phyloP scores from a whole-genome alignment of 2,329 filamentous ascomycete species.

The Biscogniauxia marginata region DNA sequence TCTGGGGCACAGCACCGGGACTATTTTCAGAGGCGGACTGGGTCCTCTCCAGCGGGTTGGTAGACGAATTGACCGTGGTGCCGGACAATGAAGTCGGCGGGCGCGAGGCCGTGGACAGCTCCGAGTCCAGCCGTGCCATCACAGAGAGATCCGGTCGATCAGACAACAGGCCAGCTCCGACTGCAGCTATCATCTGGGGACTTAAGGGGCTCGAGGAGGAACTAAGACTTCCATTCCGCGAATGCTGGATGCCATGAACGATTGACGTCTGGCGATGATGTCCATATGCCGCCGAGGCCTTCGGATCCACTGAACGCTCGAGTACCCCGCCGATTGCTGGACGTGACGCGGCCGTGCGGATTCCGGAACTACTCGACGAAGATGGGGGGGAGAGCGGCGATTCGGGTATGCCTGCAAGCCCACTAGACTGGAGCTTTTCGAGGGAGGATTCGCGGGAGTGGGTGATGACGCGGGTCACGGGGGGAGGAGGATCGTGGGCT shows the following conservation, averaged over 20 bases:
- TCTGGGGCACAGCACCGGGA: slow-evolving; percentile 43
- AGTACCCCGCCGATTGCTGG: slow-evolving; percentile 41
- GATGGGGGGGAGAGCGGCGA: slow-evolving; percentile 29
- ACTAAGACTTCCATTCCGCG: slow-evolving; percentile 83
- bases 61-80: slow-evolving; percentile 34
- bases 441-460: slow-evolving; percentile 60
- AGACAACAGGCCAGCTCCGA: slow-evolving; percentile 52
- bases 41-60: slow-evolving; percentile 43
- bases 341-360: slow-evolving; percentile 43
- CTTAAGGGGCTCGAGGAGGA: slow-evolving; percentile 81
- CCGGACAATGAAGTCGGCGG: slow-evolving; percentile 50
- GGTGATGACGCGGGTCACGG: slow-evolving; percentile 38
- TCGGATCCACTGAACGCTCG: slow-evolving; percentile 56
- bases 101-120: slow-evolving; percentile 39
- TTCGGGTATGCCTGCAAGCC: slow-evolving; percentile 32
- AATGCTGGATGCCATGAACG: slow-evolving; percentile 93
- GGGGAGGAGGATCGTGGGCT: slow-evolving; percentile 38
- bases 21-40: slow-evolving; percentile 47
- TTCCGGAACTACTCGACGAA: slow-evolving; percentile 36
- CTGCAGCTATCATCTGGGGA: slow-evolving; percentile 77
- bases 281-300: slow-evolving; percentile 61
- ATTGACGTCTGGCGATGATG: slow-evolving; percentile 97
- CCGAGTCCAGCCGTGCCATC: slow-evolving; percentile 46
- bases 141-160: slow-evolving; percentile 53
- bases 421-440: slow-evolving; percentile 48